These are phyloP conservation scores for Salix caprea DNA, from an alignment of 345 rosid genomes.

Conservation along the genomic window DNA sequence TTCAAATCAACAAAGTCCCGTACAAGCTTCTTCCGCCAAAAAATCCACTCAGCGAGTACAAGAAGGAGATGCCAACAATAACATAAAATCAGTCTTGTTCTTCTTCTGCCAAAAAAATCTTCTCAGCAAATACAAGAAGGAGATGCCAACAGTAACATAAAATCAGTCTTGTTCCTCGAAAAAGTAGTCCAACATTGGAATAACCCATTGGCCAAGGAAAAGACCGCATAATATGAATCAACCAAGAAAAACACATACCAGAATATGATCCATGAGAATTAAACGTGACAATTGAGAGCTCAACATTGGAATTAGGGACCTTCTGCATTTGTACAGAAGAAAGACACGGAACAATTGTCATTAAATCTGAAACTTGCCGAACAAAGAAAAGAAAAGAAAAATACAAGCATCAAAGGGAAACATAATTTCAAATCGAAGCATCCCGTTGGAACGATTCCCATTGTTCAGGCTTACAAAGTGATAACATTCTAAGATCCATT, in stretches of 20 bases:
- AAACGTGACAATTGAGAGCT: constrained; percentile 72
- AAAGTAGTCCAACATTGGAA: neutral
- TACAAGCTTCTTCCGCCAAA: neutral
- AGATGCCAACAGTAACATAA: neutral
- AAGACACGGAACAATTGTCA: neutral
- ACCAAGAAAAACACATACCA: constrained; percentile 14
- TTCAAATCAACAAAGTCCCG: neutral
- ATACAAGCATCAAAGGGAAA: neutral
- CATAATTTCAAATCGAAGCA: neutral
- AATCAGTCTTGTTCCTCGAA: neutral
- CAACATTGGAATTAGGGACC: constrained; percentile 48
- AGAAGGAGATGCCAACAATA: neutral
- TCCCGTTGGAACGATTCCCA: neutral
- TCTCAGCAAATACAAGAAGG: neutral
- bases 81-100: neutral
- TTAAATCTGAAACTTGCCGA: neutral
- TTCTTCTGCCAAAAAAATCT: neutral
- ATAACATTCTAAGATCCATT: neutral
- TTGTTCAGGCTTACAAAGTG: neutral
- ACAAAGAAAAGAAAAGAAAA: neutral
- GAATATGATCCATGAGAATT: constrained; percentile 73
- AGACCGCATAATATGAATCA: neutral
- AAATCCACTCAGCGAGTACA: neutral
- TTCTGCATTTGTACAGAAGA: constrained; percentile 46
- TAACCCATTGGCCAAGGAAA: neutral